Base-by-base conservation (phyloP, 2,329 filamentous ascomycete species). In the Paraconiothyrium sp. region DNA sequence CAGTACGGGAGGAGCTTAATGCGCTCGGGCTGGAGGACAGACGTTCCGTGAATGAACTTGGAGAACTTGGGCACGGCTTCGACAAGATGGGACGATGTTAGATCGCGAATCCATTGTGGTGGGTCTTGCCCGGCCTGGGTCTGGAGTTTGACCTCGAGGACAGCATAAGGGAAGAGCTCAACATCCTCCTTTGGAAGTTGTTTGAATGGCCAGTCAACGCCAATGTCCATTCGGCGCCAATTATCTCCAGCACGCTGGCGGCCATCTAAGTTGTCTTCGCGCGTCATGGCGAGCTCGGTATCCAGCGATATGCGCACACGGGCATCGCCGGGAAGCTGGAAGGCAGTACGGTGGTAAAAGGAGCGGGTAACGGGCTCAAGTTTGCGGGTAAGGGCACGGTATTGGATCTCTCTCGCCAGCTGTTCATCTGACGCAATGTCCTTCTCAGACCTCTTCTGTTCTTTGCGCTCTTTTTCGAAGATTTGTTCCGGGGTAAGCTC, bases 11-110 rank as follows among this genome's bases (percentile, higher is more conserved):
- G 84, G 13, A 99, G 85, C 51, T 97, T 84, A 79, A 99, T 99
- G 58, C 91, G 89, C 48, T 89, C 86, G 0, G 94, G 94, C 78
- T 97, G 96, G 49, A 99, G 82, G 11, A 88, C 92, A 10, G 94
- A 94, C 1, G 90, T 93, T 61, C 95, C 95, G 78, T 99, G 95
- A 61, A 99, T 98, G 78, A 98, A 99, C 81, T 99, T 99, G 74
- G 93, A 97, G 80, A 98, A 99, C 77, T 99, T 99, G 64, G 95
- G 95, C 2, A 99, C 94, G n/a, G 95, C 94, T 81, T 99, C 95
- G 2, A 99, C 95, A 16, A 99, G 85, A 81, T 99, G 95, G 65
- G 93, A 97, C 13, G 92, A 87, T 48, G 93, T 97, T 55, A 99
- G 86, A 75, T 98, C 93, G 24, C 93, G 90, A 70, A 99, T 94